A percentile compares a stretch with the other conserved stretches of the same genome.
These are phyloP conservation scores for Sugiyamaella valdiviana DNA, from an alignment of 805 yeast species.

Conservation along the genomic window DNA sequence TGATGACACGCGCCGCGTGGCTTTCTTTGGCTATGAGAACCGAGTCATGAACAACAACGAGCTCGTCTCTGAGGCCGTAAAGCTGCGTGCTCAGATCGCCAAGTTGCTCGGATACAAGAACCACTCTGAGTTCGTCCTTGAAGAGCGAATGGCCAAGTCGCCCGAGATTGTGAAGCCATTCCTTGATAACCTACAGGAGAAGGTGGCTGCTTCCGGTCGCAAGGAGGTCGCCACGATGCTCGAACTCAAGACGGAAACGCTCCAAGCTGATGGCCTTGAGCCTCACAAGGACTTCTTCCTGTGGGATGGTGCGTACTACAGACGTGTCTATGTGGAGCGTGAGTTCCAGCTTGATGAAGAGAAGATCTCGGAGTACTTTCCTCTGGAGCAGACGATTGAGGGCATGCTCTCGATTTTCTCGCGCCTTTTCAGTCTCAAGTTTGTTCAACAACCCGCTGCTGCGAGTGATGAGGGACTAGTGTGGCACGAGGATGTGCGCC, in stretches of 20 bases:
- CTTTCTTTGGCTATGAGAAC: conserved; percentile 61
- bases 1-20: conserved; percentile 58
- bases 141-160: conserved; percentile 74
- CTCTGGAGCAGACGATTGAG: conserved; percentile 57
- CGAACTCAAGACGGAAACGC: conserved; percentile 49
- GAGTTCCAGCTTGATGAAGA: conserved; percentile 67
- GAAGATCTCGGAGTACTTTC: conserved; percentile 71
- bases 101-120: conserved; percentile 56
- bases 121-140: conserved; percentile 65
- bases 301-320: conserved; percentile 72
- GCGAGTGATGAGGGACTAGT: conserved; percentile 29
- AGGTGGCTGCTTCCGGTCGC: conserved; percentile 54
- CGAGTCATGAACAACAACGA: conserved; percentile 57
- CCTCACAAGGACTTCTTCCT: conserved; percentile 39
- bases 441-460: conserved; percentile 47
- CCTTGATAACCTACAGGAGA: conserved; percentile 53
- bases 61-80: conserved; percentile 53
- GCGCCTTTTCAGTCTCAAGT: conserved; percentile 59
- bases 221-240: conserved; percentile 47
- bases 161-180: conserved; percentile 55
- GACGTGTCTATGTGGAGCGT: conserved; percentile 57
- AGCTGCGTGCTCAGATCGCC: conserved; percentile 58
- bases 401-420: conserved; percentile 72
- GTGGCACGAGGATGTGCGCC: conserved; percentile 82
- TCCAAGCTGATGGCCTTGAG: conserved; percentile 37